Base-by-base conservation (phyloP, 2,329 filamentous ascomycete species). In the Ophidiomyces ophidiicola region DNA sequence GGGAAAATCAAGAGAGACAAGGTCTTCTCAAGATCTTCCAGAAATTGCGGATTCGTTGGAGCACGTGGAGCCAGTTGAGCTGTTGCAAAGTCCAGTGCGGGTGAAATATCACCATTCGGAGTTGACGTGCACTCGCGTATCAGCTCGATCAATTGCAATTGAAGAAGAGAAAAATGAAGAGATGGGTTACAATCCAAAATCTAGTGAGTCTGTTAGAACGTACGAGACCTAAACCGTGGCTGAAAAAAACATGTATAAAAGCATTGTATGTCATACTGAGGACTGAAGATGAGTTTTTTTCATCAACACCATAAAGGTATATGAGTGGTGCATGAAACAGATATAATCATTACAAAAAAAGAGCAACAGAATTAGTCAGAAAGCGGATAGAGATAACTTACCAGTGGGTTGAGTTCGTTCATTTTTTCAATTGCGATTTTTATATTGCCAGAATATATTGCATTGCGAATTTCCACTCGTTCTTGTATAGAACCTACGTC, bases 271-370 rank as follows among this genome's bases (percentile, higher is more conserved):
- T 92, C 84, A 90, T 86, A 79, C 75, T 82, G 76, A 82, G 74
- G 76, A 82, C 76, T 83, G 78, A 82, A 82, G 78, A 75, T 67
- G 65, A 64, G 66, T 69, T 68, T 67, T 73, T 76, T 68, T 96
- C 88, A 92, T 92, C 90, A 90, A 76, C 65, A 75, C 78, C 77
- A 70, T 70, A 74, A 78, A 72, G 71, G 71, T 76, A 49, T 96
- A 90, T 85, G 90, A 86, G 90, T 98, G 90, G 90, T 98, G 90
- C 90, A 98, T 98, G 88, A 93, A 87, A 71, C 81, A 72, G 31
- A 71, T 83, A 70, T 94, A 94, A 98, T 98, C 90, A 90, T 87
- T 64, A 45, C 46, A 36, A 39, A 34, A 37, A 39, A 15, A 14
- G 41, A 44, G 21, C 19, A 14, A 30, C n/a, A 26, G n/a, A 20